Evolutionary conservation across 2,329 filamentous ascomycete genomes (phyloP).

Genomic region (Scortechinia acanthostroma): DNA sequence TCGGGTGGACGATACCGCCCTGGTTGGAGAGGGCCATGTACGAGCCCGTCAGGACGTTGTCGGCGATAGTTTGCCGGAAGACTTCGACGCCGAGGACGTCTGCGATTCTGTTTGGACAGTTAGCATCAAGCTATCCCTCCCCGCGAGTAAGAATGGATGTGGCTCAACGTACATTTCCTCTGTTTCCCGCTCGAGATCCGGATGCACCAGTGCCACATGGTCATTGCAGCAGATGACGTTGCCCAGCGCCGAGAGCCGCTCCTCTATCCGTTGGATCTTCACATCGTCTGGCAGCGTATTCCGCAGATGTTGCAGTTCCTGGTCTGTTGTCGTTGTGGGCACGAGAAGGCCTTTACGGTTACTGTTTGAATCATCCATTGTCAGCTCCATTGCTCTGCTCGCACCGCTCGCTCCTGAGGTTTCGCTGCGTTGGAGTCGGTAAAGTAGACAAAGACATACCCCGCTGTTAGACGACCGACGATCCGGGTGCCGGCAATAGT

Average conservation of each 20-base stretch:
- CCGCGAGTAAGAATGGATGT: no score
- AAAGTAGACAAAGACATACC: slow-evolving; percentile 42
- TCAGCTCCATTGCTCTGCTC: not conserved
- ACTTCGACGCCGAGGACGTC: slow-evolving; percentile 86
- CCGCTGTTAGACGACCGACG: slow-evolving; percentile 88
- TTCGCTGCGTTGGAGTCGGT: not conserved
- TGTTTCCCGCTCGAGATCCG: slow-evolving; percentile 92
- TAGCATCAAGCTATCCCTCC: slow-evolving; percentile 1
- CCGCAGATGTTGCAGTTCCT: slow-evolving; percentile 93
- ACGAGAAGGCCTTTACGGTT: slow-evolving; percentile 96
- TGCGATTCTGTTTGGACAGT: slow-evolving; percentile 47
- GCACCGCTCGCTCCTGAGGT: no score
- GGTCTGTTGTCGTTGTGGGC: slow-evolving; percentile 90
- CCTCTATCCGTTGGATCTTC: slow-evolving; percentile 95
- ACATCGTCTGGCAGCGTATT: slow-evolving; percentile 88
- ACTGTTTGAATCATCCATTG: slow-evolving; percentile 28
- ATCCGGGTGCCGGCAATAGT: slow-evolving; percentile 96
- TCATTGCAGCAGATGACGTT: slow-evolving; percentile 97
- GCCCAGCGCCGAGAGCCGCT: slow-evolving; percentile 86
- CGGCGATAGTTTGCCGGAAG: slow-evolving; percentile 88
- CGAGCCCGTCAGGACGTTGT: slow-evolving; percentile 90
- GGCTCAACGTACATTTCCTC: slow-evolving; percentile 66
- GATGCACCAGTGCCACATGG: slow-evolving; percentile 92
- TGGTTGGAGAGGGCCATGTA: slow-evolving; percentile 97
- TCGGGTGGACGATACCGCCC: slow-evolving; percentile 93